Conservation (phyloP, 2,329 filamentous ascomycete genomes). For the Penicillium sp. region DNA sequence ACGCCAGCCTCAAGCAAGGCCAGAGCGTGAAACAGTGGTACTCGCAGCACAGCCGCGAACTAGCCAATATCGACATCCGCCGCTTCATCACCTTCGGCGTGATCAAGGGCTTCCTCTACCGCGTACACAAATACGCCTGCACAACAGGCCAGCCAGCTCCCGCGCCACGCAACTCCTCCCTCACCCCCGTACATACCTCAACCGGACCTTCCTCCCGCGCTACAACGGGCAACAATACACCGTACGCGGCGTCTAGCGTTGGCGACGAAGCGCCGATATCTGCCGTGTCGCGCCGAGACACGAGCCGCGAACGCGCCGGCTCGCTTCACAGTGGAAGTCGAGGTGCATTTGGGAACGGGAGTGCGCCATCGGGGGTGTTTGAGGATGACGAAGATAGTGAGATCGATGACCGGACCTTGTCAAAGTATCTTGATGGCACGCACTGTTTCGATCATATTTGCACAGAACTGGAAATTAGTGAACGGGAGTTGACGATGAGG, state of each 20-base stretch:
- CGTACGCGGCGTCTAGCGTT: conserved; percentile 26
- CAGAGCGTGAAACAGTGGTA: conserved; percentile 87
- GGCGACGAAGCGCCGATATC: conserved; percentile 20
- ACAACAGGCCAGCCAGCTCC: conserved; percentile 37
- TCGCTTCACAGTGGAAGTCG: conserved; percentile 32
- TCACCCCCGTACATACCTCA: conserved; percentile 11
- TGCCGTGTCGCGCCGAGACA: conserved; percentile 14
- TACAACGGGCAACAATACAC: conserved; percentile 33
- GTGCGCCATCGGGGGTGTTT: conserved; percentile 17
- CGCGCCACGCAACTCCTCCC: conserved; percentile 23
- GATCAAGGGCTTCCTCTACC: conserved; percentile 90
- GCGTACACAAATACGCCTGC: conserved; percentile 87
- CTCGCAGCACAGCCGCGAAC: conserved; percentile 66
- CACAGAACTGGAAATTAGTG: conserved; percentile 49
- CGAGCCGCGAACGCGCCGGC: conserved; percentile 22
- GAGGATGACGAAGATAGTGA: conserved; percentile 35
- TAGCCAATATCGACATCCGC: conserved; percentile 78
- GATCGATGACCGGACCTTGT: conserved; percentile 38
- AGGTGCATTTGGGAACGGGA: conserved; percentile 10
- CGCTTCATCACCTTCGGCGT: conserved; percentile 93
- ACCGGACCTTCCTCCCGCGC: conserved; percentile 30
- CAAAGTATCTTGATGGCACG: conserved; percentile 47
- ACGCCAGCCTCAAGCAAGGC: conserved; percentile 78
- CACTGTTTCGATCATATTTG: conserved; percentile 53
- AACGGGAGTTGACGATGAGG: conserved; percentile 44